Conservation (phyloP, 2,329 filamentous ascomycete genomes). For the Sporothrix euskadiensis region DNA sequence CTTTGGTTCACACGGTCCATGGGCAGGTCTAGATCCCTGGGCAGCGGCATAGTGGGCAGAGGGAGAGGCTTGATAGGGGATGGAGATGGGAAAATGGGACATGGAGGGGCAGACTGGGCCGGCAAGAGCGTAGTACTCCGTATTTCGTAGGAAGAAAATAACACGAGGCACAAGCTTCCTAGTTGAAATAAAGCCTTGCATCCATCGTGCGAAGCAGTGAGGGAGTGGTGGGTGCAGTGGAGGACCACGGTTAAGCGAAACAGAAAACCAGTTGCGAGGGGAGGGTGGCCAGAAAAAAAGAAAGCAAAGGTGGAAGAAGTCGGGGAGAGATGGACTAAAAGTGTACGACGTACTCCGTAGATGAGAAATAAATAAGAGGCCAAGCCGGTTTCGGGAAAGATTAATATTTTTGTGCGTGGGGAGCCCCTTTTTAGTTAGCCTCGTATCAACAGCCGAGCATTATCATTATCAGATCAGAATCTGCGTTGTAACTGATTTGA, state of each 20-base stretch:
- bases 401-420: neutral
- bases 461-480: neutral
- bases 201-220: neutral
- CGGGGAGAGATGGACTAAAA: neutral
- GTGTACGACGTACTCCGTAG: neutral
- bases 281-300: neutral
- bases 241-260: neutral
- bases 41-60: neutral
- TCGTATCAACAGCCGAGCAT: neutral
- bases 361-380: neutral
- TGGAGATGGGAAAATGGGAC: too few species aligned
- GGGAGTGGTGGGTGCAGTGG: neutral
- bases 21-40: neutral
- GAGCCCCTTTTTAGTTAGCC: neutral
- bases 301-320: too few species aligned
- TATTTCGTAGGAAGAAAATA: neutral
- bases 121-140: neutral
- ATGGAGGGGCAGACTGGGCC: neutral
- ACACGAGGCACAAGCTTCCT: constrained; percentile 4
- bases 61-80: neutral
- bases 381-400: constrained; percentile 17
- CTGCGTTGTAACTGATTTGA: neutral
- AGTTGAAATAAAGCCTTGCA: neutral
- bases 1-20: neutral
- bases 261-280: neutral